A percentile compares a stretch with the other conserved stretches of the same genome.
These are phyloP conservation scores for Omphalea diandra DNA, from an alignment of 441 rosid species.

Conservation along the genomic window DNA sequence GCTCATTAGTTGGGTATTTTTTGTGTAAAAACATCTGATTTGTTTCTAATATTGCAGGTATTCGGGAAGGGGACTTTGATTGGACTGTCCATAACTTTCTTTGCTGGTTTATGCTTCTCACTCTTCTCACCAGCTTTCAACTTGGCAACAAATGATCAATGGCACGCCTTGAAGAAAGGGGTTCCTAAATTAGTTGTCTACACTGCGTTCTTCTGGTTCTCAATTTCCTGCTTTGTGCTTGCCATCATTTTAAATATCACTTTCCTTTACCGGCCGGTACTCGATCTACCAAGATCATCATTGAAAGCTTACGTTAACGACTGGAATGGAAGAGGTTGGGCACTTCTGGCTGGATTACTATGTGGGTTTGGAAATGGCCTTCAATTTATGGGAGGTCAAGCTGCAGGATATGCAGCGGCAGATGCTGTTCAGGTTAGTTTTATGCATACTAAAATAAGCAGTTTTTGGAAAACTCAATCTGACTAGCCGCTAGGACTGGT, in stretches of 20 bases:
- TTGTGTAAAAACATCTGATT: neutral
- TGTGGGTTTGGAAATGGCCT: slow-evolving; percentile 90
- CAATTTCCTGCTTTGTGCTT: slow-evolving; percentile 62
- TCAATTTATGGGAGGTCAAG: slow-evolving; percentile 91
- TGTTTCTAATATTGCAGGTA: slow-evolving; percentile 49
- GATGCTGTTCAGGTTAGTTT: slow-evolving; percentile 78
- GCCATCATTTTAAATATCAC: slow-evolving; percentile 60
- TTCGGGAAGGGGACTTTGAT: slow-evolving; percentile 69
- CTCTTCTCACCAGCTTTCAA: slow-evolving; percentile 93
- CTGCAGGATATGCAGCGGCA: slow-evolving; percentile 91
- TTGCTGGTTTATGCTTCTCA: slow-evolving; percentile 82
- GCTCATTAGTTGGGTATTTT: too few relatives aligned
- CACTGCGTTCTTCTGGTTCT: slow-evolving; percentile 91
- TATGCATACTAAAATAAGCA: neutral
- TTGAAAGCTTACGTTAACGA: slow-evolving; percentile 63
- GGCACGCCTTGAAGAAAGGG: slow-evolving; percentile 65
- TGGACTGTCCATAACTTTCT: slow-evolving; percentile 68
- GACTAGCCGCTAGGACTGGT: too few relatives aligned
- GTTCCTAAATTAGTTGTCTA: slow-evolving; percentile 70
- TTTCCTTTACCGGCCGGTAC: slow-evolving; percentile 68
- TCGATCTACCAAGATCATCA: slow-evolving; percentile 60
- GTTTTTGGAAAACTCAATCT: too few relatives aligned
- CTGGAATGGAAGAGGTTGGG: slow-evolving; percentile 91
- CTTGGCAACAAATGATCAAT: slow-evolving; percentile 92
- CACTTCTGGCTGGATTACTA: slow-evolving; percentile 71